A percentile compares a stretch with the other conserved stretches of the same genome.
These are phyloP conservation scores for Pichia kudriavzevii DNA, from an alignment of 1,139 yeast species.

Conservation along the genomic window DNA sequence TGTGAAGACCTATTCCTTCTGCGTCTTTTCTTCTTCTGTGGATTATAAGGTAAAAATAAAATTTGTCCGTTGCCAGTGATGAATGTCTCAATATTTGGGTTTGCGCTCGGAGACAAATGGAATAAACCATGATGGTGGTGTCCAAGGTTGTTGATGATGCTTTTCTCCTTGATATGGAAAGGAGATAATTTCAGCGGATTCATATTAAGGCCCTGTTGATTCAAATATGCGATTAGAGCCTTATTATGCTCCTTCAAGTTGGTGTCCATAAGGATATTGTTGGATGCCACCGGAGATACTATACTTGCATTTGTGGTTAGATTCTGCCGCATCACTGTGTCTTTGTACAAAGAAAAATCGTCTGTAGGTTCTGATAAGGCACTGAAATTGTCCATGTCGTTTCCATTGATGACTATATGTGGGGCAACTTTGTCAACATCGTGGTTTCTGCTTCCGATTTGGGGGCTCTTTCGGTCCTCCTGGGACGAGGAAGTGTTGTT, in stretches of 20 bases:
- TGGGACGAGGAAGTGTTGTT: too few species aligned
- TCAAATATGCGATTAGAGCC: constrained; percentile 20
- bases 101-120: neutral
- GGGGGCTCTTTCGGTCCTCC: too few species aligned
- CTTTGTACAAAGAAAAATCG: too few species aligned
- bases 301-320: neutral
- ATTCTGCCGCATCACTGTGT: neutral
- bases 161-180: constrained; percentile 11
- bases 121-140: neutral
- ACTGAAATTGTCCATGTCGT: too few species aligned
- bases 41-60: constrained; percentile 27
- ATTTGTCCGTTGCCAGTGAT: constrained; percentile 28
- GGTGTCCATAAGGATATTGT: too few species aligned
- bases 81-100: constrained; percentile 19
- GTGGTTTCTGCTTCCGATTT: too few species aligned
- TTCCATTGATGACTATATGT: too few species aligned
- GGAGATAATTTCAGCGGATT: constrained; percentile 22
- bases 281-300: too few species aligned
- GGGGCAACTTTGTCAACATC: too few species aligned
- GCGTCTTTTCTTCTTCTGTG: constrained; percentile 23
- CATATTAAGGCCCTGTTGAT: constrained; percentile 24
- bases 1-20: constrained; percentile 13
- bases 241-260: constrained; percentile 23
- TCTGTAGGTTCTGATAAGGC: too few species aligned
- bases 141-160: neutral